phyloP scores from a whole-genome alignment of 306 rosid species.

The Luffa aegyptiaca region DNA sequence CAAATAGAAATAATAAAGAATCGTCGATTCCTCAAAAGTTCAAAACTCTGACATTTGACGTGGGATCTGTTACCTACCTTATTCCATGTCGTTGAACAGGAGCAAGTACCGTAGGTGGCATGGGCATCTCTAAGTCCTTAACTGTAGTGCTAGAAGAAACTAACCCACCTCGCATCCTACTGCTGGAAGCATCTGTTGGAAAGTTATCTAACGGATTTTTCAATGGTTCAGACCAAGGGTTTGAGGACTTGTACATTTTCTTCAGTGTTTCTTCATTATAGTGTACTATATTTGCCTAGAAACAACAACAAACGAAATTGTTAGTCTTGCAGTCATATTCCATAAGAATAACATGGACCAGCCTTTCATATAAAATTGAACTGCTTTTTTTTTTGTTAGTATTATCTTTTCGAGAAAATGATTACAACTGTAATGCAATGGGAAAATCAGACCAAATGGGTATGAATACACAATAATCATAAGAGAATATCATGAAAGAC shows the following conservation, averaged over 20 bases:
- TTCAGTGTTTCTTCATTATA: slow-evolving; percentile 60
- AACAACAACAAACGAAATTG: slow-evolving; percentile 15
- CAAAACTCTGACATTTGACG: background rate
- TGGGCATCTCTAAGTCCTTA: slow-evolving; percentile 74
- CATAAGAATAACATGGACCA: background rate
- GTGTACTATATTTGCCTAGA: slow-evolving; percentile 76
- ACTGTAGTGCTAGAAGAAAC: slow-evolving; percentile 36
- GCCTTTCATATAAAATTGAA: background rate
- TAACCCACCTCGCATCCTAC: slow-evolving; percentile 30
- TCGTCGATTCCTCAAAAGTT: background rate
- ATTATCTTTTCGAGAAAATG: background rate
- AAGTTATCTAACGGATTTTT: slow-evolving; percentile 38
- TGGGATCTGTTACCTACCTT: slow-evolving; percentile 39
- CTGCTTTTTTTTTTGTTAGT: background rate
- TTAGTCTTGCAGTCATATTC: slow-evolving; percentile 11
- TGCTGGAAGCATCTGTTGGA: slow-evolving; percentile 36
- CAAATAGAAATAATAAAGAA: background rate
- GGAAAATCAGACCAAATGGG: background rate
- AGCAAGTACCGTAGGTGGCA: slow-evolving; percentile 85
- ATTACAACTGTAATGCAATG: background rate
- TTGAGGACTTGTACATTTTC: slow-evolving; percentile 56
- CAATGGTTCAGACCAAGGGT: slow-evolving; percentile 40
- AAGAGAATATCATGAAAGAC: background rate
- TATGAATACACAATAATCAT: background rate
- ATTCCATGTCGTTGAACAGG: slow-evolving; percentile 59